Conservation (phyloP, 2,329 filamentous ascomycete genomes). For the Monosporascus sp. region DNA sequence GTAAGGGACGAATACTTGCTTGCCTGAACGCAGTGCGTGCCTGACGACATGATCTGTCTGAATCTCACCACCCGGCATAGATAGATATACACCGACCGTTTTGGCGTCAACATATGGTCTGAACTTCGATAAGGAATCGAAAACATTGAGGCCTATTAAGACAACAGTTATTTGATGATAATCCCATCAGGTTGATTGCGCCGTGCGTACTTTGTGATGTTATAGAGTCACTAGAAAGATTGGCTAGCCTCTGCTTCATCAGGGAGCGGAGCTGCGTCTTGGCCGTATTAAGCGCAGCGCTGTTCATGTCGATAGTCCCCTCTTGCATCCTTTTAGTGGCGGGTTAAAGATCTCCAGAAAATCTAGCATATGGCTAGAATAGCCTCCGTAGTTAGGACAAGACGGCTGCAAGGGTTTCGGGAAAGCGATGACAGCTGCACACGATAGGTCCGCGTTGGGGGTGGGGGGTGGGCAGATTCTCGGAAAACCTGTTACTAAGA, state of each 20-base stretch:
- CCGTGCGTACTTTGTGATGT: conserved; percentile 61
- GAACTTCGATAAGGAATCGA: conserved; percentile 60
- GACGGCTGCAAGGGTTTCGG: neutral
- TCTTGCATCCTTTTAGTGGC: conserved; percentile 15
- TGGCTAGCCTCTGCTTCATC: conserved; percentile 63
- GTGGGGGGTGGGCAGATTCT: neutral
- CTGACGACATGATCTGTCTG: conserved; percentile 78
- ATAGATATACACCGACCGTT: conserved; percentile 81
- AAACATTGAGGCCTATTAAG: conserved; percentile 57
- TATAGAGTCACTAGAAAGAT: conserved; percentile 58
- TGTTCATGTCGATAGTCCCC: conserved; percentile 22
- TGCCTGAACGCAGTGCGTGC: conserved; percentile 71
- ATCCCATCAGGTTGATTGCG: neutral
- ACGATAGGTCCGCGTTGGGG: neutral
- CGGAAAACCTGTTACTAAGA: neutral
- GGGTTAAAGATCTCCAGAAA: conserved; percentile 1
- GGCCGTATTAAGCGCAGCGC: conserved; percentile 50
- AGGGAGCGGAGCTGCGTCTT: conserved; percentile 71
- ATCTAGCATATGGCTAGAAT: neutral
- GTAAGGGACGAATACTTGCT: conserved; percentile 88
- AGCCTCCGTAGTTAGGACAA: neutral
- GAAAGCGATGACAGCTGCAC: neutral
- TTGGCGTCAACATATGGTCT: conserved; percentile 71
- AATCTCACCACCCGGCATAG: conserved; percentile 85
- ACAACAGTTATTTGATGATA: conserved; percentile 4